Base-by-base conservation (phyloP, 208 protist genomes). In the Crithidia mellificae region DNA sequence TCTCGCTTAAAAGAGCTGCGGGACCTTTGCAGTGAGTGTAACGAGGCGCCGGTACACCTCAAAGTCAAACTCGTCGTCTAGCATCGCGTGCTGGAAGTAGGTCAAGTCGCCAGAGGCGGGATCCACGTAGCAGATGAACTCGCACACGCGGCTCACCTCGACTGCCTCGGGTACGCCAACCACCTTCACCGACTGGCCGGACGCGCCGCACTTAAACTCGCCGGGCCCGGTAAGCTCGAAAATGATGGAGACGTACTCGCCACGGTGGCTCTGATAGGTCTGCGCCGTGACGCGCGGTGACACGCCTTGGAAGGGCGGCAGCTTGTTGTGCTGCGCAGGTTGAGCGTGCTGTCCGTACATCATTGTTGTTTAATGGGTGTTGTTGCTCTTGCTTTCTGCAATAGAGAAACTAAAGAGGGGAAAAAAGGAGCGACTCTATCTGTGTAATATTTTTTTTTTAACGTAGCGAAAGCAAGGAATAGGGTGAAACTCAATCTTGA, bases 1-100 rank as follows among this genome's bases (percentile, higher is more conserved):
- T 6, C 11, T 9, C 17, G 6, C 11, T 79, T 85, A 96, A 76
- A 96, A 96, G 17, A 96, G 72, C 62, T 91, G 72, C n/a, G 89
- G 87, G 38, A 90, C 88, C 63, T 92, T 94, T 2, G 85, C 62
- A 17, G 68, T 92, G 8, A 96, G 68, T n/a, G 79, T 80, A 29
- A 96, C 57, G 0, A 96, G 52, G 6, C 84, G 84, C 27, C 88
- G 77, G 79, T 96, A 96, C 22, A 88, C 80, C 24, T 94, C 88
- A 77, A 93, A 90, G 81, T 96, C 92, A 57, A 94, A 95, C 58
- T 96, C 92, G 63, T 96, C 92, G 64, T 95, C 88, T 22, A 94
- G 84, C 57, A 92, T 82, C 12, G 86, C 92, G 69, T 94, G 87
- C 51, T 91, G 83, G 62, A 77, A 92, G 79, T 95, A 95, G 30